Evolutionary conservation across 1,284 basidiomycete genomes (phyloP).

Genomic region (Mycena sp.): DNA sequence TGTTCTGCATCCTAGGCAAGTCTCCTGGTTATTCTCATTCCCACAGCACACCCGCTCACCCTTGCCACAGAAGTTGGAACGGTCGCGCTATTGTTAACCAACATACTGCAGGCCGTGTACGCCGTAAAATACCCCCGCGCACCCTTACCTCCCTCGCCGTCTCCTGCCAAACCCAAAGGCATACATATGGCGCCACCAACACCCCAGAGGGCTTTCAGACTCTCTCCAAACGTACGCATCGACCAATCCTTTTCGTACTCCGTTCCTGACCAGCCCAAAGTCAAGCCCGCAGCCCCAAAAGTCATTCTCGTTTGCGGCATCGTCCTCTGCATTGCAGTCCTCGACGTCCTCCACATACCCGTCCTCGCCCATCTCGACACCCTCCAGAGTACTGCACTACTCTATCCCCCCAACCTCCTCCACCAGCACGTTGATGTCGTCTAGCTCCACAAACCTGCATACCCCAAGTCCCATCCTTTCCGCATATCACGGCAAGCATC

Average conservation of each 20-base stretch:
- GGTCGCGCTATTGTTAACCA: conserved; percentile 54
- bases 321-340: conserved; percentile 34
- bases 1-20: conserved; percentile 37
- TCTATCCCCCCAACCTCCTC: conserved; percentile 48
- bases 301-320: conserved; percentile 55
- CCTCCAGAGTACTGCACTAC: conserved; percentile 54
- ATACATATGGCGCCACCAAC: conserved; percentile 46
- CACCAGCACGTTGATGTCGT: conserved; percentile 47
- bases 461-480: conserved; percentile 55
- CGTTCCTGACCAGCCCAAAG: conserved; percentile 37
- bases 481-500: conserved; percentile 51
- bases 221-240: conserved; percentile 58
- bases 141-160: conserved; percentile 50
- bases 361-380: conserved; percentile 60
- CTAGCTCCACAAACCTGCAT: conserved; percentile 45
- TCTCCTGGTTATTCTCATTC: neutral
- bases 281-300: conserved; percentile 64
- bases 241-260: neutral
- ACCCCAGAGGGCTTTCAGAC: conserved; percentile 47
- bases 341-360: conserved; percentile 43
- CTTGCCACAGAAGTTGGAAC: conserved; percentile 51
- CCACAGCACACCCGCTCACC: neutral
- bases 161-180: conserved; percentile 49
- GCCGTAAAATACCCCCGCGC: conserved; percentile 64
- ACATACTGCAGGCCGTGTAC: conserved; percentile 59